Evolutionary conservation across 1,284 basidiomycete species (phyloP).

Genomic region (Wallemia ichthyophaga): DNA sequence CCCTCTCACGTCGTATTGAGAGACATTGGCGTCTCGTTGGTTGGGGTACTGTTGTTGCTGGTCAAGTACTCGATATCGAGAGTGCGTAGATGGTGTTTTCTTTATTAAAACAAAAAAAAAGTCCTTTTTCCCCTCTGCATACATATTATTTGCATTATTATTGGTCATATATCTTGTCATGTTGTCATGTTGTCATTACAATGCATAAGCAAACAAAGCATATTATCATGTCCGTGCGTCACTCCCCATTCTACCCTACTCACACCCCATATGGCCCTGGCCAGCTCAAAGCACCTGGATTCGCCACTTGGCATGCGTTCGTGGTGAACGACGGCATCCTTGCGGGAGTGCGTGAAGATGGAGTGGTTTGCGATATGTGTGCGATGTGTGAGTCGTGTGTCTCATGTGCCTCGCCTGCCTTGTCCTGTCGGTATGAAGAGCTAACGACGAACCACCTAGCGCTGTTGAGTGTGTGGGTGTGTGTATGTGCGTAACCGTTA

Average conservation of each 20-base stretch:
- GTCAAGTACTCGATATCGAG: background rate
- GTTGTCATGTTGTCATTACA: too few relatives aligned
- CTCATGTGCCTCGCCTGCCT: too few relatives aligned
- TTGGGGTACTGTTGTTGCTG: constrained; percentile 1
- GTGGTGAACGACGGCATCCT: background rate
- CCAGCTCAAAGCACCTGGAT: background rate
- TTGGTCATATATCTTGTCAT: too few relatives aligned
- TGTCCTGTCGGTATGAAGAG: too few relatives aligned
- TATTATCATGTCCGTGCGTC: too few relatives aligned
- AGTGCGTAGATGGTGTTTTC: background rate
- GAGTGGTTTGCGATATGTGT: background rate
- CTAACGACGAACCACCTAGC: background rate
- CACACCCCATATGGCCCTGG: background rate
- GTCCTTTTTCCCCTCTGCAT: background rate
- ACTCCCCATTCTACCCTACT: background rate
- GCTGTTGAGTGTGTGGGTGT: background rate
- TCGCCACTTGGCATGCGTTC: background rate
- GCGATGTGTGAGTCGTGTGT: too few relatives aligned
- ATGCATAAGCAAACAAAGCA: background rate
- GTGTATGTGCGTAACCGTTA: background rate
- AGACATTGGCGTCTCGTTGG: constrained; percentile 1
- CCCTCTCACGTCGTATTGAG: constrained; percentile 29
- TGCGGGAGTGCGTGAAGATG: background rate
- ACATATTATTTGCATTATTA: background rate
- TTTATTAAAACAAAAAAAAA: background rate